These are phyloP conservation scores for Cladophialophora yegresii DNA, from an alignment of 2,329 filamentous ascomycete species.

Conservation along the genomic window DNA sequence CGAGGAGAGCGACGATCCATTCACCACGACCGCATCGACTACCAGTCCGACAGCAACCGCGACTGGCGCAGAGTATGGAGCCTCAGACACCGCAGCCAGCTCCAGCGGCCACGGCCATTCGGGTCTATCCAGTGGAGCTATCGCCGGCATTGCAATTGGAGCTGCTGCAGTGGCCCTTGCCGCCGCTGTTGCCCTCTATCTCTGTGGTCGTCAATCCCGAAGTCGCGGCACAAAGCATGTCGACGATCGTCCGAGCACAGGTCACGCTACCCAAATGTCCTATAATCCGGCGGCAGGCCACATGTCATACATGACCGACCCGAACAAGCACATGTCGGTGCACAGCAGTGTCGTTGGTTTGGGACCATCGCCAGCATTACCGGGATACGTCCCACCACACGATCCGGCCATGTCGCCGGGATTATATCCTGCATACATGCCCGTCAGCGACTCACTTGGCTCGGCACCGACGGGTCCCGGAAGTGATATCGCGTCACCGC, in stretches of 20 bases:
- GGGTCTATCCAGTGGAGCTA: slow-evolving; percentile 21
- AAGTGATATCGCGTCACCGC: slow-evolving; percentile 4
- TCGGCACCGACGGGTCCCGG: slow-evolving; percentile 6
- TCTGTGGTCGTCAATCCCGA: slow-evolving; percentile 27
- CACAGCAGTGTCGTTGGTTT: slow-evolving; percentile 22
- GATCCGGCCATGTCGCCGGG: slow-evolving; percentile 23
- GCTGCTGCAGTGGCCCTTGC: slow-evolving; percentile 24
- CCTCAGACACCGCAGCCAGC: background rate
- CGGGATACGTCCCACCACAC: slow-evolving; percentile 25
- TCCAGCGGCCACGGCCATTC: slow-evolving; percentile 10
- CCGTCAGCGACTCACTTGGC: slow-evolving; percentile 19
- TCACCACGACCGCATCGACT: slow-evolving; percentile 17
- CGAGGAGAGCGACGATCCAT: slow-evolving; percentile 25
- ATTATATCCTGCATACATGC: slow-evolving; percentile 17
- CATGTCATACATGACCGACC: slow-evolving; percentile 22
- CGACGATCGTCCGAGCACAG: slow-evolving; percentile 18
- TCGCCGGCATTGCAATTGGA: slow-evolving; percentile 30
- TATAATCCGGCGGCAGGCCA: slow-evolving; percentile 12
- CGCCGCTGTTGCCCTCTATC: slow-evolving; percentile 22
- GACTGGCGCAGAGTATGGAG: background rate
- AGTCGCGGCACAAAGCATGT: slow-evolving; percentile 1
- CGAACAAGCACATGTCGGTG: slow-evolving; percentile 28
- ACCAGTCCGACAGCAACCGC: slow-evolving; percentile 12
- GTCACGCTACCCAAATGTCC: slow-evolving; percentile 9
- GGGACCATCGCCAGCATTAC: slow-evolving; percentile 19